Conservation (phyloP, 176 grass and related monocot species). For the Pontederia crassipes region DNA sequence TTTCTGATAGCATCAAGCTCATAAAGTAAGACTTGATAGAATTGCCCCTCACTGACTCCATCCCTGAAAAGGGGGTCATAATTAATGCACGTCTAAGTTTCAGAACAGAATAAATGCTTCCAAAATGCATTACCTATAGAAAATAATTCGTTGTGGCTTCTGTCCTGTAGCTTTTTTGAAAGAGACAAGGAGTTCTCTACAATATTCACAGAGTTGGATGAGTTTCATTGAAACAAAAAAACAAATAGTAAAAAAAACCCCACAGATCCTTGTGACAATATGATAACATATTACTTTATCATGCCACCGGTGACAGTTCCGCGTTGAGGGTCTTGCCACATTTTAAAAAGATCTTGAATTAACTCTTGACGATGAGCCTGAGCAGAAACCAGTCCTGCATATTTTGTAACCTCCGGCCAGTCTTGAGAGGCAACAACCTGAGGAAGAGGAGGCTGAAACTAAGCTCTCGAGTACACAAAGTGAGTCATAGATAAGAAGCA, state of each 20-base stretch:
- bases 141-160: constrained; percentile 16
- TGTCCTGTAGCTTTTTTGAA: constrained; percentile 13
- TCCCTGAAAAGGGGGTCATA: too few relatives aligned
- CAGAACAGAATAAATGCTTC: not conserved
- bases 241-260: not conserved
- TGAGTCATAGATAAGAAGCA: not conserved
- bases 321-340: not conserved
- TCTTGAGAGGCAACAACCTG: constrained; percentile 23
- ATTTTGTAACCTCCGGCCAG: constrained; percentile 14
- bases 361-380: constrained; percentile 18
- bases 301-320: constrained; percentile 10
- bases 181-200: constrained; percentile 14
- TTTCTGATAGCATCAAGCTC: too few relatives aligned
- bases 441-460: not conserved
- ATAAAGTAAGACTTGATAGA: too few relatives aligned
- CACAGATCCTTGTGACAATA: not conserved
- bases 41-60: too few relatives aligned
- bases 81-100: not conserved
- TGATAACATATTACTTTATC: constrained; percentile 1
- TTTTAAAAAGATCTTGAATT: constrained; percentile 14
- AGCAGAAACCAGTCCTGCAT: constrained; percentile 20
- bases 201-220: not conserved
- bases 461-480: not conserved
- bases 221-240: not conserved
- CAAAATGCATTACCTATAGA: constrained; percentile 3